These are phyloP conservation scores for Aaosphaeria pasadenensis DNA, from an alignment of 2,329 filamentous ascomycete species.

Conservation along the genomic window DNA sequence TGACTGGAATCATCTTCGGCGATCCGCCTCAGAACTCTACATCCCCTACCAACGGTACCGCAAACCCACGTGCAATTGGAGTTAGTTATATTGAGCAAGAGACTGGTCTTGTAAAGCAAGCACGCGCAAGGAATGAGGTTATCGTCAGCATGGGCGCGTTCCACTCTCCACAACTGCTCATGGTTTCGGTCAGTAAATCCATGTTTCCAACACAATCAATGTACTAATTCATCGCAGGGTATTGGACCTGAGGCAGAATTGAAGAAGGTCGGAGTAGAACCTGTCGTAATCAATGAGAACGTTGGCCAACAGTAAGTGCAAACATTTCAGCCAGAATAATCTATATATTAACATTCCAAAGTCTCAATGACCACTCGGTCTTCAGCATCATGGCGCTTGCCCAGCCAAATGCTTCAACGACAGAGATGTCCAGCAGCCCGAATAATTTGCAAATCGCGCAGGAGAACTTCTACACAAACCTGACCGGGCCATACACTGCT, in stretches of 20 bases:
- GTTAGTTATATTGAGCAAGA: conserved; percentile 23
- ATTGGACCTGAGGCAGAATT: conserved; percentile 56
- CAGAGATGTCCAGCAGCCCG: conserved; percentile 18
- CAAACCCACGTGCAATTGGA: conserved; percentile 14
- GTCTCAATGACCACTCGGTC: conserved; percentile 18
- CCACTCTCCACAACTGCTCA: conserved; percentile 61
- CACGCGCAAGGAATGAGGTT: conserved; percentile 24
- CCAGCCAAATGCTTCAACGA: conserved; percentile 17
- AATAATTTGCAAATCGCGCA: conserved; percentile 23
- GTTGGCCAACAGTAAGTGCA: conserved; percentile 23
- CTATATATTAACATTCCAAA: neutral
- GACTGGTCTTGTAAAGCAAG: conserved; percentile 20
- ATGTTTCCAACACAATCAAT: too few relatives aligned
- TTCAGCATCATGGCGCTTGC: conserved; percentile 27
- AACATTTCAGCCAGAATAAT: neutral
- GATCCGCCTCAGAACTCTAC: neutral
- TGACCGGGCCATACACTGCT: conserved; percentile 27
- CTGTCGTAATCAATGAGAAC: conserved; percentile 27
- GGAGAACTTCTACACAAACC: conserved; percentile 20
- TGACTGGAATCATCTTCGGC: conserved; percentile 21
- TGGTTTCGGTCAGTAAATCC: conserved; percentile 48
- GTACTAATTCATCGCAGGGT: conserved; percentile 31
- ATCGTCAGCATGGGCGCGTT: conserved; percentile 49
- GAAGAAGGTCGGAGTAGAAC: conserved; percentile 10
- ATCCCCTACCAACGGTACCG: conserved; percentile 3